Evolutionary conservation across 129 eudicot species (phyloP).

Genomic region (Artemisia annua): DNA sequence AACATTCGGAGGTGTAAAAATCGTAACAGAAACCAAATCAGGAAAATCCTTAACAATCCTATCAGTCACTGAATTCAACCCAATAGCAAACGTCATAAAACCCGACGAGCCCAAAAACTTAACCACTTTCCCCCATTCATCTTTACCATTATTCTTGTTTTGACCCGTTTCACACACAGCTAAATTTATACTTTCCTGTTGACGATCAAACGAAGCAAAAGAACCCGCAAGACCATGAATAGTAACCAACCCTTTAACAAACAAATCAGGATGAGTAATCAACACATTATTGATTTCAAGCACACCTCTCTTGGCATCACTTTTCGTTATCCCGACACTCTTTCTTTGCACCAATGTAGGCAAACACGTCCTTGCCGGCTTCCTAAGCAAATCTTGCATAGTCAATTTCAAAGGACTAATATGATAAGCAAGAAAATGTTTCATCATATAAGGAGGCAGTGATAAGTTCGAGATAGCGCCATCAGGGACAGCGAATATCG

Average conservation of each 20-base stretch:
- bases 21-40: conserved; percentile 46
- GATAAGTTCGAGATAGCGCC: conserved; percentile 46
- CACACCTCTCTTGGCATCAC: conserved; percentile 11
- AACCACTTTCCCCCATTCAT: conserved; percentile 52
- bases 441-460: conserved; percentile 39
- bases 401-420: conserved; percentile 43
- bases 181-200: conserved; percentile 28
- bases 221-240: conserved; percentile 56
- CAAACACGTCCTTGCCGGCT: conserved; percentile 49
- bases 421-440: conserved; percentile 58
- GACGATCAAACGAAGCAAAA: conserved; percentile 30
- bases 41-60: conserved; percentile 47
- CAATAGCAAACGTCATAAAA: conserved; percentile 60
- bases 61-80: conserved; percentile 52
- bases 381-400: conserved; percentile 38
- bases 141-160: conserved; percentile 18
- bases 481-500: conserved; percentile 68
- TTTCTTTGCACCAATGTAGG: conserved; percentile 40
- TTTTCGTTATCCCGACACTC: conserved; percentile 41
- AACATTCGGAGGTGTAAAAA: conserved; percentile 52
- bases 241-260: conserved; percentile 47
- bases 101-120: conserved; percentile 45
- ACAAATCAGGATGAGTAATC: conserved; percentile 69
- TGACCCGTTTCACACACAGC: conserved; percentile 31
- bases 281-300: conserved; percentile 57